Percentiles rank a stretch among this genome's conserved stretches.
These are phyloP conservation scores for Mycena kentingensis DNA, from an alignment of 768 basidiomycete species.

Conservation along the genomic window DNA sequence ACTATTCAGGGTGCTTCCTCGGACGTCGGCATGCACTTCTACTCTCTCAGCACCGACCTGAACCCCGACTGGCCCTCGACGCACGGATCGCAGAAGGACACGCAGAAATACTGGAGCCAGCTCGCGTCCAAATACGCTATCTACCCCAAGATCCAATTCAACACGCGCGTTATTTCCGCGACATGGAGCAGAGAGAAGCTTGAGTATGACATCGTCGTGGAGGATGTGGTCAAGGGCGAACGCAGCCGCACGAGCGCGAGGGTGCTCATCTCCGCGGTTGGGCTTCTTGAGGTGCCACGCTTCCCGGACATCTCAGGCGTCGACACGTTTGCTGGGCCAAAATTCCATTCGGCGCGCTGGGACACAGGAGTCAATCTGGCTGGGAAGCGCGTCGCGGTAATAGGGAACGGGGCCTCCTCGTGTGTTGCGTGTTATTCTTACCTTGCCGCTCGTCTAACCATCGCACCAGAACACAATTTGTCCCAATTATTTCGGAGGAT, in stretches of 20 bases:
- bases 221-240: slow-evolving; percentile 34
- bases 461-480: slow-evolving; percentile 54
- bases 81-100: slow-evolving; percentile 44
- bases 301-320: slow-evolving; percentile 37
- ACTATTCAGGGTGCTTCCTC: slow-evolving; percentile 45
- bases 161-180: slow-evolving; percentile 44
- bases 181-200: slow-evolving; percentile 43
- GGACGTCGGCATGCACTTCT: slow-evolving; percentile 45
- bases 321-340: slow-evolving; percentile 45
- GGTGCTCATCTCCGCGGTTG: slow-evolving; percentile 53
- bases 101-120: slow-evolving; percentile 44
- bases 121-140: slow-evolving; percentile 47
- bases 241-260: slow-evolving; percentile 37
- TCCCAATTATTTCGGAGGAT: slow-evolving; percentile 55
- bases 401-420: slow-evolving; percentile 64
- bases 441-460: neutral
- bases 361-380: slow-evolving; percentile 39
- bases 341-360: slow-evolving; percentile 61
- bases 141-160: slow-evolving; percentile 42
- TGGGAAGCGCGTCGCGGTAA: slow-evolving; percentile 54
- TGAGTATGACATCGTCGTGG: slow-evolving; percentile 33
- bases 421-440: slow-evolving; percentile 30
- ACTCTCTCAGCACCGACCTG: slow-evolving; percentile 50
- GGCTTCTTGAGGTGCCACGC: slow-evolving; percentile 48
- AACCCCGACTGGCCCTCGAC: slow-evolving; percentile 46